These are phyloP conservation scores for Astragalus glycyphyllos DNA, from an alignment of 306 rosid genomes.

Conservation along the genomic window DNA sequence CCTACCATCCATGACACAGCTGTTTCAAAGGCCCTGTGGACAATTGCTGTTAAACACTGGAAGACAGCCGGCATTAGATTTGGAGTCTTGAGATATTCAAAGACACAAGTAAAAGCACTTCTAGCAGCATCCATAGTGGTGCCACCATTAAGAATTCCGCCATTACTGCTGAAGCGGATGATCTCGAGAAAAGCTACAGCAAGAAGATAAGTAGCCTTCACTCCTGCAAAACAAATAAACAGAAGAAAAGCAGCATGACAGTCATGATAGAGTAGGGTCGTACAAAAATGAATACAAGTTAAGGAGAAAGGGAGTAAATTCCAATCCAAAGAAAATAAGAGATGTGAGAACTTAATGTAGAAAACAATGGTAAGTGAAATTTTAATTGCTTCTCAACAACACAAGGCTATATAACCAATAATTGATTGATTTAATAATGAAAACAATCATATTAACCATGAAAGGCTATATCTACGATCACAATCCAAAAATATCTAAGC, in stretches of 20 bases:
- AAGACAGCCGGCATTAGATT: constrained; percentile 95
- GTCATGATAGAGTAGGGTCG: constrained; percentile 12
- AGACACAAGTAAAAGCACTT: constrained; percentile 94
- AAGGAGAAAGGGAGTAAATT: constrained; percentile 29
- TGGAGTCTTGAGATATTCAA: constrained; percentile 97
- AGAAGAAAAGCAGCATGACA: constrained; percentile 21
- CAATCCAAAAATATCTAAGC: constrained; percentile 1
- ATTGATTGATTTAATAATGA: constrained; percentile 16
- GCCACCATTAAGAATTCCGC: constrained; percentile 92
- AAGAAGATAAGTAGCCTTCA: constrained; percentile 98
- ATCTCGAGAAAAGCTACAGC: constrained; percentile 97
- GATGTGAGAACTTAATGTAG: constrained; percentile 22
- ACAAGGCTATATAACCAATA: constrained; percentile 31
- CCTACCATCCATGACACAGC: constrained; percentile 93
- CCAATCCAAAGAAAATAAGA: constrained; percentile 27
- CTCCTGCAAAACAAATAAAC: constrained; percentile 64
- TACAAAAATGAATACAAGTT: constrained; percentile 20
- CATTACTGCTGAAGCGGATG: constrained; percentile 95
- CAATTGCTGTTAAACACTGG: constrained; percentile 91
- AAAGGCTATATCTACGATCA: constrained; percentile 23
- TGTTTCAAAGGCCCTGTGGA: constrained; percentile 89
- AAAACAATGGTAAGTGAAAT: constrained; percentile 26
- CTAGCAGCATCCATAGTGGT: constrained; percentile 63
- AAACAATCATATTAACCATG: constrained; percentile 35
- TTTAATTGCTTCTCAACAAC: constrained; percentile 23